Evolutionary conservation across 1,284 basidiomycete genomes (phyloP), one percentile per base, ranked within the genome.

Genomic region (Bondarzewia mesenterica): DNA sequence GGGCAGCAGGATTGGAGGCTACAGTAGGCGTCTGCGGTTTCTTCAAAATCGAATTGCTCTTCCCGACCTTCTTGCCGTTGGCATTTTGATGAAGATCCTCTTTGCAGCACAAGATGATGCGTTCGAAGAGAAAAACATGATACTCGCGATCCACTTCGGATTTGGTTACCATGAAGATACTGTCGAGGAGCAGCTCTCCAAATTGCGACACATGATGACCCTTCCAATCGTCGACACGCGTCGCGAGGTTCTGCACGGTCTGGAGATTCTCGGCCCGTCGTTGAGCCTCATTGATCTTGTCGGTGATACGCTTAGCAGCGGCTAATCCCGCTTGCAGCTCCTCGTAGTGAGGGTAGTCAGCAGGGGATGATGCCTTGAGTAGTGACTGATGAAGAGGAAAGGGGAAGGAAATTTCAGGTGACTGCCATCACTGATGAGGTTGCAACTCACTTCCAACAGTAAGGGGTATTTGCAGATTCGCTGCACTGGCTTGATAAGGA

Each of bases 21-120:
- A 75, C 66, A 15, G 73, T 59, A 32, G 70, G 63, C 2, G 60
- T 57, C 15, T 61, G 60, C 53, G 84, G 82, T 63, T 89, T 92
- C 71, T 87, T 89, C 50, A 89, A 62, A 36, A 90, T 75, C 1
- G 85, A 87, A 53, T 83, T 83, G 58, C 74, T 89, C 71, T 89
- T 90, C 54, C 73, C 70, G 29, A 71, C 70, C 61, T 83, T 82
- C 63, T 76, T 78, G 41, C 69, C 74, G 53, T 75, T 80, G 41
- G 69, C 12, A 25, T 23, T 23, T 12, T 27, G 66, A 16, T 70
- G 70, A 15, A 72, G 63, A 5, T 79, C 80, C 67, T 85, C 96
- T 67, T 99, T 99, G 75, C 96, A 99, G 69, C 96, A 99, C 14
- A 99, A 77, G 58, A 99, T 90, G 67, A 99, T 99, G 71, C 93